Base-by-base conservation (phyloP, 495 filamentous ascomycete genomes). In the Niebla homalea region DNA sequence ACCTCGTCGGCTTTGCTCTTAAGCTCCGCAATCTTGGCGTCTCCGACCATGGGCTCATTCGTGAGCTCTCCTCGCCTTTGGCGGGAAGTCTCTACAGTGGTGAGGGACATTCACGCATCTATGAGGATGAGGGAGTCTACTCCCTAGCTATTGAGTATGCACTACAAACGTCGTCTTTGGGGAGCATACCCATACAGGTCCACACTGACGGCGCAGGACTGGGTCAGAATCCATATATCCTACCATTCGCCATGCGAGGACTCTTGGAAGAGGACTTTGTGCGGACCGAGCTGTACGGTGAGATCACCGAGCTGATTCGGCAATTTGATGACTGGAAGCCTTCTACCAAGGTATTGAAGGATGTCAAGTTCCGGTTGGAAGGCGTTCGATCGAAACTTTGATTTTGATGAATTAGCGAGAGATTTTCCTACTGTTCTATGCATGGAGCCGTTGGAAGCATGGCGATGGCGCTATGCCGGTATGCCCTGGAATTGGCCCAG, bases 261-360 rank as follows among this genome's bases (percentile, higher is more conserved):
- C 64, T 98, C 53, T 65, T 98, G 18, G 92, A 96, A 61, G 92
- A 98, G 60, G 87, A 94, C 36, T 79, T 85, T 60, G 92, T 98
- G 29, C 85, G 83, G 56, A 83, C 74, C 21, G 83, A 94, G 58
- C 64, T 94, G 16, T 70, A 75, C 42, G 67, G 72, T 2, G 92
- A 98, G 67, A 87, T 81, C 22, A 77, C 75, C 46, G 82, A 89
- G 58, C 67, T 98, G 38, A 69, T 98, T 12, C 72, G 72, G 57
- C 83, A 94, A 59, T 98, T 96, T 64, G 89, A 98, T 62, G 80
- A 87, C 40, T 98, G 92, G 92, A 87, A 84, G 61, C 92, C 92
- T 7, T 71, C 72, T 0, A 92, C 75, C 10, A 98, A 97, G 69
- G 83, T 82, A 29, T 67, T 98, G 48, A 94, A 87, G 65, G 92